Conservation (phyloP, 805 yeast genomes). For the Naumovozyma dairenensis region DNA sequence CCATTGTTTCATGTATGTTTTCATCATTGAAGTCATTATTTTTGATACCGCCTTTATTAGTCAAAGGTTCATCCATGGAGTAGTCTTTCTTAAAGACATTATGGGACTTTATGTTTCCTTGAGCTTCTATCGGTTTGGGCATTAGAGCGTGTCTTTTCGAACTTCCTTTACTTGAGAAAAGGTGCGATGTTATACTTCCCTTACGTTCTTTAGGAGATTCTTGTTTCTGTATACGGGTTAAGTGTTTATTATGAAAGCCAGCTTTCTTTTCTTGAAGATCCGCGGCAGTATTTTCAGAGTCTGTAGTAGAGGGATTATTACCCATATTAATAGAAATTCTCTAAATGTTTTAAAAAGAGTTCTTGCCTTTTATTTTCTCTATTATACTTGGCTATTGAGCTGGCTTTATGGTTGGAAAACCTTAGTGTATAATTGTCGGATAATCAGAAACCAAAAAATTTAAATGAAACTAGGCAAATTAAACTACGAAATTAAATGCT, state of each 20-base stretch:
- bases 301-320: slow-evolving; percentile 7
- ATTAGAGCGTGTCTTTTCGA: slow-evolving; percentile 10
- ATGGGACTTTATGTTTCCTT: too few species aligned
- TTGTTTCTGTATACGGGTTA: slow-evolving; percentile 4
- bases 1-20: slow-evolving; percentile 1
- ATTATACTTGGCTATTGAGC: too few species aligned
- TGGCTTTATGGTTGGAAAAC: too few species aligned
- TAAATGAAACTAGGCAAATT: too few species aligned
- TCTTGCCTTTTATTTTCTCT: too few species aligned
- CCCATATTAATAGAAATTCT: slow-evolving; percentile 7
- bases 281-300: slow-evolving; percentile 1
- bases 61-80: slow-evolving; percentile 1
- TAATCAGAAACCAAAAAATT: too few species aligned
- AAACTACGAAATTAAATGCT: too few species aligned
- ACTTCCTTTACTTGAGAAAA: slow-evolving; percentile 13
- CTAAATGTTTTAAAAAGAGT: too few species aligned
- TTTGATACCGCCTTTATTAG: slow-evolving; percentile 1
- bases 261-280: neutral
- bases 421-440: too few species aligned
- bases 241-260: neutral
- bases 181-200: slow-evolving; percentile 14
- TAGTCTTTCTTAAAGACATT: slow-evolving; percentile 1
- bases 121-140: too few species aligned
- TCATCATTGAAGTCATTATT: neutral
- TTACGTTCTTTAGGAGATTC: slow-evolving; percentile 6